These are phyloP conservation scores for Colletotrichum melonis DNA, from an alignment of 2,329 filamentous ascomycete genomes.

Conservation along the genomic window DNA sequence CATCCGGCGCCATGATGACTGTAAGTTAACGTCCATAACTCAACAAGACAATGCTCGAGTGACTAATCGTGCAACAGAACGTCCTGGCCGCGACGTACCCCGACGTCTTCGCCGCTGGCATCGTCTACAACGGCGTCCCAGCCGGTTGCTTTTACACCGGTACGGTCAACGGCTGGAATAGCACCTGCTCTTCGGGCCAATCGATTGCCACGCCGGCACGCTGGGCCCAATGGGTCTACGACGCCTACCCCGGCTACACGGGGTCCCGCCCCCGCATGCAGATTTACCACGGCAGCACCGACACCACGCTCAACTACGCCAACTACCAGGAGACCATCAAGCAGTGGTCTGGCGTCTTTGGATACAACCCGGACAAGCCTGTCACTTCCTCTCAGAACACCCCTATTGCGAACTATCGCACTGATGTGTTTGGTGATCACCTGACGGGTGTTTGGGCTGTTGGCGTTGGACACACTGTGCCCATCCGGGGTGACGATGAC, in stretches of 20 bases:
- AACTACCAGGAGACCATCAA: conserved; percentile 70
- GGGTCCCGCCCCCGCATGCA: conserved; percentile 67
- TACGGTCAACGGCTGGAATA: conserved; percentile 63
- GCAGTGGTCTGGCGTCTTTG: conserved; percentile 65
- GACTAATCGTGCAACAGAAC: conserved; percentile 40
- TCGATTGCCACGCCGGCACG: conserved; percentile 51
- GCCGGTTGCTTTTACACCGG: conserved; percentile 64
- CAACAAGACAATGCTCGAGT: not conserved
- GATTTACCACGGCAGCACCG: conserved; percentile 67
- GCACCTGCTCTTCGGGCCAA: conserved; percentile 63
- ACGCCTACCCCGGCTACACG: conserved; percentile 62
- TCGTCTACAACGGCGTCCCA: conserved; percentile 63
- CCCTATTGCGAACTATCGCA: conserved; percentile 52
- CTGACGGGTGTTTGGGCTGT: conserved; percentile 40
- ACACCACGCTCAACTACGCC: conserved; percentile 59
- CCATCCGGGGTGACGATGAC: conserved; percentile 32
- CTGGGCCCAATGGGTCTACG: conserved; percentile 54
- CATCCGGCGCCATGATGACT: conserved; percentile 35
- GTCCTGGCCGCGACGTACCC: conserved; percentile 66
- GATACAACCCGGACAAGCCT: conserved; percentile 47
- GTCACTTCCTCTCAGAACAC: conserved; percentile 44
- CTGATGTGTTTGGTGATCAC: conserved; percentile 51
- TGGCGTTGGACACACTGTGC: conserved; percentile 41
- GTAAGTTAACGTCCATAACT: not conserved
- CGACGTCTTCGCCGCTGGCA: conserved; percentile 63